Evolutionary conservation across 148 eudicot species (phyloP).

Genomic region (Rhododendron griersonianum): DNA sequence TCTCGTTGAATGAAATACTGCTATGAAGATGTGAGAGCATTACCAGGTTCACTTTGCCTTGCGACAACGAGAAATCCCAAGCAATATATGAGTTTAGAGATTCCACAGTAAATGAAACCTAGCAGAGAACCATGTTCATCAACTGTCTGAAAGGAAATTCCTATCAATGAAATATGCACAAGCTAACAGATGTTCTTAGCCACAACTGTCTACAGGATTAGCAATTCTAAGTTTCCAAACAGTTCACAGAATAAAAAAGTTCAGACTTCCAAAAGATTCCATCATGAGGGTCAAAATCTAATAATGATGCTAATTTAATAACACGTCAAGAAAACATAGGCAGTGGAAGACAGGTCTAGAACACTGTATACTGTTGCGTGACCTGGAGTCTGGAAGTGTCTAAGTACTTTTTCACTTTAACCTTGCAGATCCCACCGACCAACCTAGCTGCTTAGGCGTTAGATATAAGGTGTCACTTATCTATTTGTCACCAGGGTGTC

Average conservation of each 20-base stretch:
- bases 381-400: not conserved
- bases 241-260: not conserved
- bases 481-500: not conserved
- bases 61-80: conserved; percentile 83
- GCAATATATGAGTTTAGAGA: conserved; percentile 89
- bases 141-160: not conserved
- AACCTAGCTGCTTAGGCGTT: not conserved
- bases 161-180: not conserved
- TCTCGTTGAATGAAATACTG: not conserved
- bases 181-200: not conserved
- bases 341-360: not conserved
- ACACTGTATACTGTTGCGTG: not conserved
- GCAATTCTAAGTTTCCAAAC: not conserved
- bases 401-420: not conserved
- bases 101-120: conserved; percentile 82
- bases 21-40: conserved; percentile 7
- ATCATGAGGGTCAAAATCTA: not conserved
- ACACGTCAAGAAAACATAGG: not conserved
- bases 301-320: not conserved
- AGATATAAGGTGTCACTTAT: not conserved
- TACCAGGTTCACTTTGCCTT: conserved; percentile 83
- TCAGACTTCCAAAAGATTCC: not conserved
- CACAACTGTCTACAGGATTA: not conserved
- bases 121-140: conserved; percentile 13
- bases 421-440: not conserved